Base-by-base conservation (phyloP, 371 early-diverging fungal species). In the Syncephalis plumigaleata region DNA sequence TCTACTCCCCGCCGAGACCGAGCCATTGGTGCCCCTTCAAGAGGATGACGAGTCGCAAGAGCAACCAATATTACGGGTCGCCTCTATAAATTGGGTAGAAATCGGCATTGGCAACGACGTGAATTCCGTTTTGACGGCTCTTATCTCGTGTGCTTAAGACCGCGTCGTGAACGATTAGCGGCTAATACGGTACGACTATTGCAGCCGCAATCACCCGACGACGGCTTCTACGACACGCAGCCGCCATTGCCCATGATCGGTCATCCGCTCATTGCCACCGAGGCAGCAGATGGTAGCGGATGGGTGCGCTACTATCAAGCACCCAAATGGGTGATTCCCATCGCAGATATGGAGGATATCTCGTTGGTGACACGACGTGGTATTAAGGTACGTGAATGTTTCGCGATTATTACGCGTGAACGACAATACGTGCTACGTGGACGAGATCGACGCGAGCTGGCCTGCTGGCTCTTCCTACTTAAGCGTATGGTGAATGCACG, bases 281-380 rank as follows among this genome's bases (percentile, higher is more conserved):
- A 17, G 8, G 9, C 20, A 16, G 9, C 47, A 1, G 40, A 40
- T 21, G 21, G 21, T n/a, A 40, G 18, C n/a, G 40, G 40, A 18
- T 40, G 21, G 16, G 24, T 42, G 2, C 17, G 13, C 11, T 49
- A 49, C 16, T 39, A 48, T 18, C 49, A 49, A 37, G 20, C 17
- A 18, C 49, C 49, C 13, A 49, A 49, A 37, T 49, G 49, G 49
- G 27, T 49, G 42, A 49, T 49, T 22, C 49, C 42, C 9, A 17
- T 49, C 4, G 43, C n/a, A 9, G 49, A 49, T 7, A 49, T 49
- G 16, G 18, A 40, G n/a, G 49, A 40, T 3, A 42, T 49, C 11
- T n/a, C 24, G 9, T 25, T 49, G 4, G 18, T 49, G n/a, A 42
- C 49, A 8, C 17, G 49, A 15, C 39, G 42, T 16, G 49, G 49